Percentiles rank a stretch among this genome's conserved stretches.
These are phyloP conservation scores for Linum lewisii DNA, from an alignment of 345 rosid genomes.

Conservation along the genomic window DNA sequence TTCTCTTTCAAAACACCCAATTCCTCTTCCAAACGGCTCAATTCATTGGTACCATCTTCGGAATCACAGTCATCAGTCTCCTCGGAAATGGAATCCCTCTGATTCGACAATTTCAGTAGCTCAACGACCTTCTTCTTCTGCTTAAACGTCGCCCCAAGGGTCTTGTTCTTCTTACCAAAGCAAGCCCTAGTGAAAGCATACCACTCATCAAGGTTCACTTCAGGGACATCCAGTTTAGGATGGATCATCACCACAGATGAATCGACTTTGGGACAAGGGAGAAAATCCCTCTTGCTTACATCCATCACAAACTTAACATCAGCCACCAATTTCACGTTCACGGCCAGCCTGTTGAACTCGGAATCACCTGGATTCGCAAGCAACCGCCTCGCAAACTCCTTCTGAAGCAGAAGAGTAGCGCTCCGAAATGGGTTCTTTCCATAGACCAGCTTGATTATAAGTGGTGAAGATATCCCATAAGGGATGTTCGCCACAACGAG, in stretches of 20 bases:
- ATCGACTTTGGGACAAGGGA: conserved; percentile 82
- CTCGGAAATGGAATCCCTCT: conserved; percentile 2
- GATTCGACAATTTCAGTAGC: conserved; percentile 33
- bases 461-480: conserved; percentile 74
- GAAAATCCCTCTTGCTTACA: conserved; percentile 85
- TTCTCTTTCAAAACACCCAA: conserved; percentile 45
- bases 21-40: conserved; percentile 26
- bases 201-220: conserved; percentile 65
- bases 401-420: conserved; percentile 81
- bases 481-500: conserved; percentile 83
- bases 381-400: conserved; percentile 75
- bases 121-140: conserved; percentile 81
- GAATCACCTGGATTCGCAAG: conserved; percentile 80
- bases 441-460: conserved; percentile 65
- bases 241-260: conserved; percentile 69
- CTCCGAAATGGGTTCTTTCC: conserved; percentile 49
- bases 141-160: conserved; percentile 77
- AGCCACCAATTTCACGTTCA: conserved; percentile 72
- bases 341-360: conserved; percentile 78
- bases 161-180: conserved; percentile 77
- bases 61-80: conserved; percentile 7
- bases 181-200: conserved; percentile 67
- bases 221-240: conserved; percentile 54
- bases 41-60: conserved; percentile 16
- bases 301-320: conserved; percentile 74